Conservation (phyloP, 306 rosid species). For the Lotus japonicus region DNA sequence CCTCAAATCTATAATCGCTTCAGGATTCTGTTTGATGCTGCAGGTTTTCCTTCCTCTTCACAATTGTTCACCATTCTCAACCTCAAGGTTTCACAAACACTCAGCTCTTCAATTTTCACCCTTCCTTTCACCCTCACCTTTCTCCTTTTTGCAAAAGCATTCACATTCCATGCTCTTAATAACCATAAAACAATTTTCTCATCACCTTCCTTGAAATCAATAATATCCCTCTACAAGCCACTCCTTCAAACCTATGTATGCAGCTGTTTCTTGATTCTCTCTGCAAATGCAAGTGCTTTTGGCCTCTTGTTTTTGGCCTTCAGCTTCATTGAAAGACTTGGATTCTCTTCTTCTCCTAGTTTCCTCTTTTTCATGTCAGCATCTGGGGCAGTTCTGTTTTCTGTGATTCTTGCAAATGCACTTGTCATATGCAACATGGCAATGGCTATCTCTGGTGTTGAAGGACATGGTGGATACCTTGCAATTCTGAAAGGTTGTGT, state of each 20-base stretch:
- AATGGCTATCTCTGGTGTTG: constrained; percentile 61
- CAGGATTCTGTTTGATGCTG: constrained; percentile 58
- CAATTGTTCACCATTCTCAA: constrained; percentile 52
- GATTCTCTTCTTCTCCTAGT: constrained; percentile 33
- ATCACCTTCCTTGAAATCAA: constrained; percentile 35
- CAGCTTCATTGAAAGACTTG: constrained; percentile 41
- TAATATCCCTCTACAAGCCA: constrained; percentile 44
- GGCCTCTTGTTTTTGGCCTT: constrained; percentile 59
- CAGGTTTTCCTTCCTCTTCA: constrained; percentile 70
- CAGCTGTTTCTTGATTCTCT: constrained; percentile 60
- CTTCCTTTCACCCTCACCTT: constrained; percentile 78
- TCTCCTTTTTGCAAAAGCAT: constrained; percentile 68
- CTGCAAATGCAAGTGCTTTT: constrained; percentile 70
- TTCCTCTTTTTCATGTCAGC: constrained; percentile 54
- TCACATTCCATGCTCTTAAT: constrained; percentile 48
- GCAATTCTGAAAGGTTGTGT: constrained; percentile 68
- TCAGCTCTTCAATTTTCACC: constrained; percentile 52
- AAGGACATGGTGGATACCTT: constrained; percentile 56
- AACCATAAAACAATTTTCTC: constrained; percentile 29
- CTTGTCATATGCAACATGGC: constrained; percentile 66
- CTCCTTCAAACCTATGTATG: constrained; percentile 51
- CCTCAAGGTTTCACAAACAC: constrained; percentile 77
- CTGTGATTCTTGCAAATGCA: constrained; percentile 77
- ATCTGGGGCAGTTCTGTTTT: constrained; percentile 67
- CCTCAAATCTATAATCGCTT: constrained; percentile 49